Base-by-base conservation (phyloP, 2,329 filamentous ascomycete species). In the Cyphellophora europaea region DNA sequence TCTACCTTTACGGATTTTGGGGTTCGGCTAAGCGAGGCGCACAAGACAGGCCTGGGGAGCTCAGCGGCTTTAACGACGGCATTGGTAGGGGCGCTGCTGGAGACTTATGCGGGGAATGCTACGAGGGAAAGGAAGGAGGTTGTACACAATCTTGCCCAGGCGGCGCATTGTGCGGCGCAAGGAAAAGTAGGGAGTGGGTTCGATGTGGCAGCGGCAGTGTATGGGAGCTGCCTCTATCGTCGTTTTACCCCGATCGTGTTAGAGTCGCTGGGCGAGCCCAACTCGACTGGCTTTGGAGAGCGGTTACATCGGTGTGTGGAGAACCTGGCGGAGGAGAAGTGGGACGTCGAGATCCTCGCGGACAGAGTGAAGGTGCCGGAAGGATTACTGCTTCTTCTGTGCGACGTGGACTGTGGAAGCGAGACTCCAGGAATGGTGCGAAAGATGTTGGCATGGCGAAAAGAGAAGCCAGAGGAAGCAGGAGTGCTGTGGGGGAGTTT, bases 341-440 rank as follows among this genome's bases (percentile, higher is more conserved):
- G 91, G 91, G 88, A 96, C 50, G 79, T 78, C 0, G 77, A 87
- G 50, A 77, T 93, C 32, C 60, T 63, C 19, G 81, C 85, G 50
- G 75, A 79, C 4, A 72, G 68, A 11, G 77, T 89, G 34, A 71
- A 68, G 41, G 68, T 96, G 39, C 88, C 89, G 0, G 51, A 58
- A 1, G 85, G 84, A 1, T 64, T 93, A 47, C 73, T 81, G 15
- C 67, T 96, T 47, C 74, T 93, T 41, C 91, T 98, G 80, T 94
- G 87, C 53, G 91, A 98, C 54, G 91, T 98, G 5, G 85, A 93
- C 55, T 94, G 88, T 54, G 91, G 91, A 19, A 89, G 81, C 32
- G 76, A 93, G 64, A 96, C 89, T 5, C 88, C 93, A 0, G 75
- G 86, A 11, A 96, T 98, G 91, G 91, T 95, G 23, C 93, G 89